Evolutionary conservation across 331 rosid species (phyloP).

Genomic region (Dryas integrifolia): DNA sequence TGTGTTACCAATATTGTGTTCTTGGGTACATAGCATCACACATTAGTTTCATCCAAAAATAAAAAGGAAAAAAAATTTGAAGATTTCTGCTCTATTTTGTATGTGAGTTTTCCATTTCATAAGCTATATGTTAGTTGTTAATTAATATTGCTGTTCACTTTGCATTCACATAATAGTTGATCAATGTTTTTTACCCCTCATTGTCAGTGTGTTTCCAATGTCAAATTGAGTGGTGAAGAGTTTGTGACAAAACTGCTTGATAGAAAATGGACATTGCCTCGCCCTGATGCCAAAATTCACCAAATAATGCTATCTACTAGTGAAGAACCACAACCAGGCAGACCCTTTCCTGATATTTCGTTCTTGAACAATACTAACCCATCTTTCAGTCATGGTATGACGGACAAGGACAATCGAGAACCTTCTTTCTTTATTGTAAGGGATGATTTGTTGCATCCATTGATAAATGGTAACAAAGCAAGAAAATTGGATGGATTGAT

Average conservation of each 20-base stretch:
- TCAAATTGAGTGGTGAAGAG: constrained; percentile 43
- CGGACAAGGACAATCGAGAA: constrained; percentile 26
- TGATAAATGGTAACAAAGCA: constrained; percentile 83
- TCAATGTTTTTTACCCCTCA: not conserved
- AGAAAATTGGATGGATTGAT: constrained; percentile 75
- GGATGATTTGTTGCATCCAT: constrained; percentile 92
- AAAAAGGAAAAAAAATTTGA: too few species aligned
- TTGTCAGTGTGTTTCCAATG: constrained; percentile 44
- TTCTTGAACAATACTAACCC: constrained; percentile 35
- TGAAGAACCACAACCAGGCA: constrained; percentile 19
- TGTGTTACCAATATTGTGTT: not conserved
- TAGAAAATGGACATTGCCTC: constrained; percentile 68
- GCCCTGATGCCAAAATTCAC: constrained; percentile 62
- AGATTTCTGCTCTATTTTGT: too few species aligned
- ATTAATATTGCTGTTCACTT: not conserved
- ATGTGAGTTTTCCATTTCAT: too few species aligned
- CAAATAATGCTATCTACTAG: constrained; percentile 37
- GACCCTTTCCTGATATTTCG: constrained; percentile 22
- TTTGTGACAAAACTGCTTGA: constrained; percentile 50
- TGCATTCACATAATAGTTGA: not conserved
- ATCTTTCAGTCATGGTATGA: constrained; percentile 28
- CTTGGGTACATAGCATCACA: not conserved
- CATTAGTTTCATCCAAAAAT: too few species aligned
- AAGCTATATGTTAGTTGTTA: too few species aligned
- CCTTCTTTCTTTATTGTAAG: constrained; percentile 56